These are phyloP conservation scores for Agrostemma githago DNA, from an alignment of 148 eudicot species.

Conservation along the genomic window DNA sequence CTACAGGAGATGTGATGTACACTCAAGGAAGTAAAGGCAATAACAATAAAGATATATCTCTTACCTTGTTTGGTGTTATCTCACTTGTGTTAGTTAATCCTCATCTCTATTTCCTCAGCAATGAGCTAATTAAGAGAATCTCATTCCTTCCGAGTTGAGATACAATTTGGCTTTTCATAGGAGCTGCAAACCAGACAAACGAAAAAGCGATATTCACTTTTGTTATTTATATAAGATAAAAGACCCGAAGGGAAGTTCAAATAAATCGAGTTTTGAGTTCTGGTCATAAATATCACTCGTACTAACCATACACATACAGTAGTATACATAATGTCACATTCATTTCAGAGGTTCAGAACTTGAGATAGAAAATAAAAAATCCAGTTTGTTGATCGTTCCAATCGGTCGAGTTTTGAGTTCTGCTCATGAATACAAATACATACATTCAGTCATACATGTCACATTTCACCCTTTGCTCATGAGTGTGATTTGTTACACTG, in stretches of 20 bases:
- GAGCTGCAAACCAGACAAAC: neutral
- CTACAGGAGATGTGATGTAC: slow-evolving; percentile 18
- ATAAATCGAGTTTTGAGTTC: neutral
- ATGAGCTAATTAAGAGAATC: slow-evolving; percentile 10
- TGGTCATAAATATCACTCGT: neutral
- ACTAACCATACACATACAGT: neutral
- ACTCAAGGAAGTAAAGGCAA: slow-evolving; percentile 4
- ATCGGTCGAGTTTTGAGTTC: too few relatives aligned
- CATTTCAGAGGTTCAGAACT: neutral
- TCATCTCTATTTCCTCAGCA: slow-evolving; percentile 21
- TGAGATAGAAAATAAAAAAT: neutral
- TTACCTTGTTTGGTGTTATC: slow-evolving; percentile 18
- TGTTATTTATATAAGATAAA: too few relatives aligned
- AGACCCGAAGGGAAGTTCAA: neutral
- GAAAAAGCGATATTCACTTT: neutral
- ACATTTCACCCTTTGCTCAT: neutral
- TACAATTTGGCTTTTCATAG: neutral
- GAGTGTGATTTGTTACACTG: slow-evolving; percentile 3
- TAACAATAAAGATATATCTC: slow-evolving; percentile 1
- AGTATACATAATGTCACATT: neutral
- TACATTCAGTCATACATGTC: too few relatives aligned
- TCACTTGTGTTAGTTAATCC: neutral
- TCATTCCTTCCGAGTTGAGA: slow-evolving; percentile 5
- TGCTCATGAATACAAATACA: too few relatives aligned
- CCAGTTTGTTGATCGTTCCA: neutral